Conservation (phyloP, 1,284 basidiomycete species). For the Irpex sp. region DNA sequence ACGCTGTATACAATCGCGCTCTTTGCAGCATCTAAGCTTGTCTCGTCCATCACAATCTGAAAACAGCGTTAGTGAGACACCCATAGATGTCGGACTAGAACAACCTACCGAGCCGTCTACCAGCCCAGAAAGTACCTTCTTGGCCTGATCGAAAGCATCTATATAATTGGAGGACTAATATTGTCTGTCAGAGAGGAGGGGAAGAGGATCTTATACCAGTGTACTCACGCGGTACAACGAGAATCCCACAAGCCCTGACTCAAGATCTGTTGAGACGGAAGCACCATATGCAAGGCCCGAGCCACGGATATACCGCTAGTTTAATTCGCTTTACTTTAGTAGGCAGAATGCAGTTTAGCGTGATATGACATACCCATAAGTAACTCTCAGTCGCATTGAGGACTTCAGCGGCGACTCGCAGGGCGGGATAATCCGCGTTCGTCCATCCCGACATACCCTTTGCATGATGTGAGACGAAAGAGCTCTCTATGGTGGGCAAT, state of each 20-base stretch:
- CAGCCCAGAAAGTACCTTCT: slow-evolving; percentile 71
- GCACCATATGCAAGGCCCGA: slow-evolving; percentile 95
- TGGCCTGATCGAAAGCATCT: slow-evolving; percentile 81
- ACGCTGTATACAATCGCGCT: slow-evolving; percentile 86
- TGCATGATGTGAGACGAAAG: slow-evolving; percentile 80
- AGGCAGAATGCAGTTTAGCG: slow-evolving; percentile 5
- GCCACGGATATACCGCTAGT: slow-evolving; percentile 80
- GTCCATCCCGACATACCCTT: slow-evolving; percentile 78
- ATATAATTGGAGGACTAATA: slow-evolving; percentile 82
- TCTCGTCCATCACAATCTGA: slow-evolving; percentile 80
- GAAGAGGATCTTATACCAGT: not conserved
- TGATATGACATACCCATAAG: slow-evolving; percentile 69
- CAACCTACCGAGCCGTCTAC: slow-evolving; percentile 72
- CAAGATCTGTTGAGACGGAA: slow-evolving; percentile 73
- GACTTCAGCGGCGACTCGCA: slow-evolving; percentile 83
- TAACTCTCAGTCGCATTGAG: slow-evolving; percentile 95
- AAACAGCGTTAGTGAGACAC: not conserved
- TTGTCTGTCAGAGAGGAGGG: slow-evolving; percentile 9
- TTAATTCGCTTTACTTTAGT: slow-evolving; percentile 6
- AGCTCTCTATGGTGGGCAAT: slow-evolving; percentile 92
- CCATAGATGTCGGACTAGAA: not conserved
- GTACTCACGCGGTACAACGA: slow-evolving; percentile 73
- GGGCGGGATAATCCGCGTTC: slow-evolving; percentile 82
- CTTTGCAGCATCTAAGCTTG: slow-evolving; percentile 89
- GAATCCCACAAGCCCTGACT: slow-evolving; percentile 82